Evolutionary conservation across 176 grass and related monocot genomes (phyloP).

Genomic region (Eragrostis nindensis): DNA sequence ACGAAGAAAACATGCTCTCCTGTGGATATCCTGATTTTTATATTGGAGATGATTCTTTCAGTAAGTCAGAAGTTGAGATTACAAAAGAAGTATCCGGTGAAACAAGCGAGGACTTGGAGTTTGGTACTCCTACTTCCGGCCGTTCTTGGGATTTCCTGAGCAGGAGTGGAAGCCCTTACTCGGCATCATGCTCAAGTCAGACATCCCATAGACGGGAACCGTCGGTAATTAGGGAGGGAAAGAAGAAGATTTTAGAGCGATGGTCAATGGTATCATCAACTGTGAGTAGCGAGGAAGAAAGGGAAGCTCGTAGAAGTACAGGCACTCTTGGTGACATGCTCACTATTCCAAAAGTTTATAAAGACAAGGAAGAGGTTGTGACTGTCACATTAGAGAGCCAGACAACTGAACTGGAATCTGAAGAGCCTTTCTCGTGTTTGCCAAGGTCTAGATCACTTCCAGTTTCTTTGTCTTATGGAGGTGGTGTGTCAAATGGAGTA

Average conservation of each 20-base stretch:
- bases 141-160: slow-evolving; percentile 81
- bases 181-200: slow-evolving; percentile 67
- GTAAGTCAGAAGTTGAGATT: slow-evolving; percentile 58
- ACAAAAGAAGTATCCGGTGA: slow-evolving; percentile 66
- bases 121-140: slow-evolving; percentile 69
- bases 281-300: slow-evolving; percentile 58
- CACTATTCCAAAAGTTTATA: slow-evolving; percentile 64
- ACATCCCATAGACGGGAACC: slow-evolving; percentile 59
- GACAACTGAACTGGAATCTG: slow-evolving; percentile 40
- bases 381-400: slow-evolving; percentile 24
- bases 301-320: slow-evolving; percentile 44
- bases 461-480: slow-evolving; percentile 55
- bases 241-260: slow-evolving; percentile 83
- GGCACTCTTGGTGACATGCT: slow-evolving; percentile 95
- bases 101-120: slow-evolving; percentile 68
- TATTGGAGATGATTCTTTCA: slow-evolving; percentile 68
- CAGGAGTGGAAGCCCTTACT: slow-evolving; percentile 70
- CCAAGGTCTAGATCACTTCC: slow-evolving; percentile 78
- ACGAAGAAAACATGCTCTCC: slow-evolving; percentile 42
- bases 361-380: slow-evolving; percentile 49
- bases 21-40: slow-evolving; percentile 53
- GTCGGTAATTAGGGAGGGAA: slow-evolving; percentile 76
- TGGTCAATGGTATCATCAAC: slow-evolving; percentile 72
- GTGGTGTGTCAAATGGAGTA: slow-evolving; percentile 37
- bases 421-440: slow-evolving; percentile 49